Conservation (phyloP, 495 filamentous ascomycete genomes). For the Penicillium fimorum region DNA sequence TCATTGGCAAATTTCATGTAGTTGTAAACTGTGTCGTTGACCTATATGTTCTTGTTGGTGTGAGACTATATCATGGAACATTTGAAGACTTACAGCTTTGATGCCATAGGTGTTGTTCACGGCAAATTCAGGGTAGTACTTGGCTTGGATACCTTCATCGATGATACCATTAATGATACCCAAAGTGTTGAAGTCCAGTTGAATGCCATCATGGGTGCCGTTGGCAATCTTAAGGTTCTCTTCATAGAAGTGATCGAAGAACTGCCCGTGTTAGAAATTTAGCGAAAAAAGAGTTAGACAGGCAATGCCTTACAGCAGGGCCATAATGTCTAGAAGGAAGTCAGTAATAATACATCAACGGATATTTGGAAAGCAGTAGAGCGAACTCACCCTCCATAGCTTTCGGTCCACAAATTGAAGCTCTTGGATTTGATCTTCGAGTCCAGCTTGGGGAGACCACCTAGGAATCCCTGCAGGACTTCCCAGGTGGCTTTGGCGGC, state of each 20-base stretch:
- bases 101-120: slow-evolving; percentile 74
- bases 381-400: slow-evolving; percentile 61
- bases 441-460: slow-evolving; percentile 47
- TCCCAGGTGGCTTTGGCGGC: slow-evolving; percentile 56
- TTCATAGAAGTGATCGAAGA: slow-evolving; percentile 57
- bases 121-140: slow-evolving; percentile 66
- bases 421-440: slow-evolving; percentile 52
- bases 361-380: slow-evolving; percentile 16
- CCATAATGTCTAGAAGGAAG: slow-evolving; percentile 41
- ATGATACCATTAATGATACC: slow-evolving; percentile 71
- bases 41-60: slow-evolving; percentile 20
- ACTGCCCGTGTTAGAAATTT: slow-evolving; percentile 23
- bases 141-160: slow-evolving; percentile 65
- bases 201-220: slow-evolving; percentile 33
- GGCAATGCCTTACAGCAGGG: slow-evolving; percentile 41
- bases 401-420: slow-evolving; percentile 52
- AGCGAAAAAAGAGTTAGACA: slow-evolving; percentile 39
- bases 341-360: slow-evolving; percentile 11
- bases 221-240: slow-evolving; percentile 58
- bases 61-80: slow-evolving; percentile 15
- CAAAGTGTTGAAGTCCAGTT: slow-evolving; percentile 48
- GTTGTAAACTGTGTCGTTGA: slow-evolving; percentile 57
- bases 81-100: slow-evolving; percentile 50
- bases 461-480: slow-evolving; percentile 56
- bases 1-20: slow-evolving; percentile 48